Conservation (phyloP, 441 rosid genomes). For the Bruguiera hainesii region DNA sequence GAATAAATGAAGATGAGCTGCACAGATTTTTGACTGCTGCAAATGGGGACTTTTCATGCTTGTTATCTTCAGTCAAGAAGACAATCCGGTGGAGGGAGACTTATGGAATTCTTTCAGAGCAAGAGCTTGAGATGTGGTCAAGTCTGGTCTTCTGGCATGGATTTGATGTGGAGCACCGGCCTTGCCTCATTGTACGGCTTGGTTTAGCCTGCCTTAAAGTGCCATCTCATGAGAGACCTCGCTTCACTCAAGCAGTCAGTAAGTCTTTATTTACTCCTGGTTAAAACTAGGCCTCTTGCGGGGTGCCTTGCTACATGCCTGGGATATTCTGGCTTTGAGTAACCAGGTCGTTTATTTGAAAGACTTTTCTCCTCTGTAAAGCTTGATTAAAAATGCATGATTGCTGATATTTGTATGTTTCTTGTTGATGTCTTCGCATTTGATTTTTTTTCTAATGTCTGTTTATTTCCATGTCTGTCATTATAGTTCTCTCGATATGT, state of each 20-base stretch:
- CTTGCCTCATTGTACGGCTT: conserved; percentile 84
- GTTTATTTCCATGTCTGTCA: too few species aligned
- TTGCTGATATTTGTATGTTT: neutral
- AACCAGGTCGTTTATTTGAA: neutral
- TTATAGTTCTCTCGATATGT: too few species aligned
- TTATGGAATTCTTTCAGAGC: conserved; percentile 65
- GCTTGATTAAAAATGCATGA: neutral
- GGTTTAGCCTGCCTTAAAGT: conserved; percentile 71
- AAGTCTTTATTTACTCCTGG: conserved; percentile 32
- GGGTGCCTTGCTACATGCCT: neutral
- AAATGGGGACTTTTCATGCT: conserved; percentile 68
- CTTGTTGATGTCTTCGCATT: neutral
- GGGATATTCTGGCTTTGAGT: conserved; percentile 8
- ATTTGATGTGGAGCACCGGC: conserved; percentile 63
- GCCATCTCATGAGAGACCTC: conserved; percentile 72
- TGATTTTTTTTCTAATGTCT: neutral
- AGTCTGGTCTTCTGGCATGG: conserved; percentile 95
- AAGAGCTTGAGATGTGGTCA: conserved; percentile 83
- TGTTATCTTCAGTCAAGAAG: conserved; percentile 69
- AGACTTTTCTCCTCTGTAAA: neutral
- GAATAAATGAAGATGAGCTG: conserved; percentile 78
- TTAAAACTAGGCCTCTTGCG: conserved; percentile 2
- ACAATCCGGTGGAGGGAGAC: conserved; percentile 92
- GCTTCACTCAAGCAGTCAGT: conserved; percentile 88
- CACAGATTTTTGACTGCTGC: conserved; percentile 66